Base-by-base conservation (phyloP, 1,284 basidiomycete genomes). In the Termitomyces sp. region DNA sequence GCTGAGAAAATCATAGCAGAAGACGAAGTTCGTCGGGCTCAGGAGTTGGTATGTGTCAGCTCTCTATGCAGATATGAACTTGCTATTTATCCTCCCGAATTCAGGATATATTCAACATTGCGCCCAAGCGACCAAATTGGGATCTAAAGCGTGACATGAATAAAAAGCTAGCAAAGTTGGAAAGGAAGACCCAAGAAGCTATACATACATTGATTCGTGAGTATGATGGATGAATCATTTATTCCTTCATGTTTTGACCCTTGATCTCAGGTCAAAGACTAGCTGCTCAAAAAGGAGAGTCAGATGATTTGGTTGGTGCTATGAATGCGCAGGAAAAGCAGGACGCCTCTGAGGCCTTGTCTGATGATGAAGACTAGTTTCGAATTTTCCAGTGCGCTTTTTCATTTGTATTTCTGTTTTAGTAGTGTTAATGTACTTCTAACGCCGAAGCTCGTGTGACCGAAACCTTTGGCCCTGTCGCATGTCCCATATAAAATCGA, bases 51-150 rank as follows among this genome's bases (percentile, higher is more conserved):
- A 64, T 59, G 84, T 39, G 8, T 40, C 11, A 26, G 34, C 77
- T 35, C 4, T 38, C 16, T 34, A 8, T 41, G 39, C 26, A n/a
- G n/a, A 11, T 33, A 19, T n/a, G 21, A 18, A 37, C 10, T 40
- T 5, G 6, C n/a, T 10, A 37, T 46, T 30, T 21, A 1, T 6
- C 34, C 21, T 21, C 5, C 35, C 11, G 13, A 19, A 38, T 24
- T 9, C 41, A 97, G 93, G 93, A 98, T 65, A 77, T 98, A 24
- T 90, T 93, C 67, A 98, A 97, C 66, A 97, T 99, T 60, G 95
- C 95, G 24, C 96, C 96, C 1, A 96, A 95, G 76, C 80, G 93
- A 46, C 84, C 90, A 9, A 98, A 98, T 68, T 98, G 96, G 95
- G 96, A 98, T 70, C 74, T 99, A 59, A 97, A 96, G 69, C 84